Percentiles rank a stretch among this genome's conserved stretches.
phyloP scores from a whole-genome alignment of 108 stramenopile genomes.

The Cylindrotheca fusiformis region DNA sequence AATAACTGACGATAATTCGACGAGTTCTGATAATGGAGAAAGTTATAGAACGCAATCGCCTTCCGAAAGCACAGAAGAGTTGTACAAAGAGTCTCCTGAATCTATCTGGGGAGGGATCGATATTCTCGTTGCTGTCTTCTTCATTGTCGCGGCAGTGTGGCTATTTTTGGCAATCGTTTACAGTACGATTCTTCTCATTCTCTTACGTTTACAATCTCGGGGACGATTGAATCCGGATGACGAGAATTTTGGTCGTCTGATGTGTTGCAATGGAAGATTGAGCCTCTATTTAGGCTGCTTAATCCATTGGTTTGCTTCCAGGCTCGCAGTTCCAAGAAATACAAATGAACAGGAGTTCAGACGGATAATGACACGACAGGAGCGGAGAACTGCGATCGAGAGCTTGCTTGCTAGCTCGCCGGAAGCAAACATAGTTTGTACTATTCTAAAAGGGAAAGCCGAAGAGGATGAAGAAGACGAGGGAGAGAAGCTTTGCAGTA shows the following conservation, averaged over 20 bases:
- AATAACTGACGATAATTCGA: no score
- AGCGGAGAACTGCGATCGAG: conserved; percentile 39
- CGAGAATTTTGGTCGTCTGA: conserved; percentile 31
- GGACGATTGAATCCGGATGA: conserved; percentile 39
- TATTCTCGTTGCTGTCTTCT: conserved; percentile 31
- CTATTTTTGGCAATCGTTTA: conserved; percentile 36
- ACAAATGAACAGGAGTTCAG: conserved; percentile 2
- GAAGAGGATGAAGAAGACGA: background rate
- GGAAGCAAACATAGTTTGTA: background rate
- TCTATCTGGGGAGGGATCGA: no score
- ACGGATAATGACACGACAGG: conserved; percentile 35
- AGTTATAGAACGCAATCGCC: no score
- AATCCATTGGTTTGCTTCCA: conserved; percentile 22
- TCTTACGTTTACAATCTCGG: conserved; percentile 31
- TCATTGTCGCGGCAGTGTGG: conserved; percentile 34
- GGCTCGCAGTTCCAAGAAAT: background rate
- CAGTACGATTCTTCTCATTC: conserved; percentile 24
- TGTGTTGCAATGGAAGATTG: conserved; percentile 21
- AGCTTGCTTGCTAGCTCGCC: conserved; percentile 7
- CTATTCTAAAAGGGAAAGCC: background rate
- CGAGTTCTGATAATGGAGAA: no score
- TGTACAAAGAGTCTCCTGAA: no score
- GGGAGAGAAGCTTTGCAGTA: conserved; percentile 18
- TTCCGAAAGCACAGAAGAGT: no score
- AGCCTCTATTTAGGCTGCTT: conserved; percentile 28